Evolutionary conservation across 2,329 filamentous ascomycete species (phyloP), one percentile per base, ranked within the genome.

Genomic region (Phoma sp.): DNA sequence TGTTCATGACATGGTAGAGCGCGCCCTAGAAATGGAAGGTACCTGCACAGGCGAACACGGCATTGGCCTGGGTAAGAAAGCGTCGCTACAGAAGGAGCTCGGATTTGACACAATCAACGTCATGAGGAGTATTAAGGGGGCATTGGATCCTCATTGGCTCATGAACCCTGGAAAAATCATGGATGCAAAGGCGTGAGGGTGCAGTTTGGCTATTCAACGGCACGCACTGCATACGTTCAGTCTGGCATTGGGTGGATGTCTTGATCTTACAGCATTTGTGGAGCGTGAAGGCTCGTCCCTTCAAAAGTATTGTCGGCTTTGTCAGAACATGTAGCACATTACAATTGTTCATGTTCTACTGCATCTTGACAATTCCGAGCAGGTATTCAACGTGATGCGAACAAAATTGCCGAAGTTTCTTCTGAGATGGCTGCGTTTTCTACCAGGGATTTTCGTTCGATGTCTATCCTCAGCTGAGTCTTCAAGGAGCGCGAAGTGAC

Each of bases 161-260:
- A 85, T 96, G 84, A 96, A 96, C 64, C 92, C 92, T 0, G 91
- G 91, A 1, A 96, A 96, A 79, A 93, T 96, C 59, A 92, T 96
- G 75, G 89, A 96, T 52, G 60, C 71, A 39, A 61, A 68, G 29
- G 55, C 55, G 11, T 70, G 32, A 62, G 14, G 10, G n/a, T 36
- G 27, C 32, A 11, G 18, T 29, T 30, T 33, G 22, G 39, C 33
- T 29, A 24, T 38, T 38, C 24, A 40, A 24, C 5, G 35, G 44
- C 33, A 35, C 29, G 22, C 25, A 18, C 18, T 18, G 18, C 18
- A 18, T 32, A 40, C 42, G 50, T 43, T 18, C 18, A 25, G 43
- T 57, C 50, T 29, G 9, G 62, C 61, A 68, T 64, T 57, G 59
- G 65, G 59, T 38, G 64, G 64, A 51, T 54, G 46, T 64, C 18